Conservation (phyloP, 352 stramenopile species). For the Phytophthora litchii region DNA sequence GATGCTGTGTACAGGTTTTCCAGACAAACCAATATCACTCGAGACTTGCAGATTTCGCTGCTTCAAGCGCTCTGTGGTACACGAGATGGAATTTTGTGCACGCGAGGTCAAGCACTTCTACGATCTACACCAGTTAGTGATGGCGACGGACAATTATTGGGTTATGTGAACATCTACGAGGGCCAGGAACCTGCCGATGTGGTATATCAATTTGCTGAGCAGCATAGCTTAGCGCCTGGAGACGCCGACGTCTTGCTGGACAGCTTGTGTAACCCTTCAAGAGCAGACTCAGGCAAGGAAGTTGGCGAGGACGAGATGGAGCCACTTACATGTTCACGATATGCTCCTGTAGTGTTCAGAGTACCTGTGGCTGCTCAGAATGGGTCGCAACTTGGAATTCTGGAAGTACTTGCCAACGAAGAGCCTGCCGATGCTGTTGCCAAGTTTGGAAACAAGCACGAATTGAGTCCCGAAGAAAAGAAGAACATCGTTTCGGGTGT, state of each 20-base stretch:
- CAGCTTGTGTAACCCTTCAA: conserved; percentile 44
- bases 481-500: conserved; percentile 55
- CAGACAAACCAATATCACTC: conserved; percentile 52
- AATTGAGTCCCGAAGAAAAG: conserved; percentile 62
- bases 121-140: conserved; percentile 49
- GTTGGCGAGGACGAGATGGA: conserved; percentile 18
- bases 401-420: conserved; percentile 69
- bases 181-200: conserved; percentile 76
- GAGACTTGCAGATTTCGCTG: conserved; percentile 49
- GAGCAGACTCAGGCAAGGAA: conserved; percentile 2
- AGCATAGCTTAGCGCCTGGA: conserved; percentile 44
- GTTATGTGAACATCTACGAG: conserved; percentile 63
- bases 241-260: conserved; percentile 57
- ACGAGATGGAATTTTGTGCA: conserved; percentile 60
- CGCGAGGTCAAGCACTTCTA: conserved; percentile 59
- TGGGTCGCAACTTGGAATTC: conserved; percentile 57
- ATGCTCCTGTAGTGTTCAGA: conserved; percentile 63
- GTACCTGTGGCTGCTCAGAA: conserved; percentile 68
- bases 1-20: conserved; percentile 73
- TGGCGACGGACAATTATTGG: conserved; percentile 39
- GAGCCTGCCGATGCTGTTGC: conserved; percentile 76
- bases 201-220: conserved; percentile 68
- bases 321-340: conserved; percentile 57
- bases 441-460: conserved; percentile 76
- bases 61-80: conserved; percentile 61